Base-by-base conservation (phyloP, 495 filamentous ascomycete genomes). In the Penicillium longicatenatum region DNA sequence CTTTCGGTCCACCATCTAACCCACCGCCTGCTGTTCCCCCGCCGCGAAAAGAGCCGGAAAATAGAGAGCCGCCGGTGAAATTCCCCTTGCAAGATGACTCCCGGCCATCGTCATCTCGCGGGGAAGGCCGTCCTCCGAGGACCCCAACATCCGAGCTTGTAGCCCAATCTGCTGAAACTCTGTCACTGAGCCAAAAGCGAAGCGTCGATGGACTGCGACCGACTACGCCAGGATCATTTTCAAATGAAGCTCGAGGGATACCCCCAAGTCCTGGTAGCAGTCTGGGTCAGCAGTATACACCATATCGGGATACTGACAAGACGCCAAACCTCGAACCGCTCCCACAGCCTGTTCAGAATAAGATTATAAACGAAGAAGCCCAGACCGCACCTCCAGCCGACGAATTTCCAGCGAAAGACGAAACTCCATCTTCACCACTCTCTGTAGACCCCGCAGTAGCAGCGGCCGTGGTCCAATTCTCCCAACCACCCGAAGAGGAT, bases 201-300 rank as follows among this genome's bases (percentile, higher is more conserved):
- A 68, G 55, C 44, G 67, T 62, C 16, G 75, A 78, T 58, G 64
- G 53, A 19, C 49, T 70, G 46, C 71, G 66, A 12, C 73, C 71
- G 29, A 64, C 60, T 21, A 73, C 72, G 8, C 60, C 75, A 12
- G 66, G 57, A 0, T 71, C 71, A 16, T 58, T 50, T 31, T 48
- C 64, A 10, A 62, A 57, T 41, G 71, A 77, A 7, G 63, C 21
- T 45, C 58, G 54, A 37, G 63, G 62, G n/a, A 24, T 54, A 31
- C 22, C 48, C 17, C 46, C 59, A 35, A 70, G 69, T 33, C 65
- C 74, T 19, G 60, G 45, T 22, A 62, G 61, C 44, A 66, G 58
- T 44, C 30, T 70, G 55, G 66, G 63, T 0, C 65, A 54, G 39
- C 33, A 9, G 14, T 39, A 39, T 17, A 66, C 66, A 6, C 62